Base-by-base conservation (phyloP, 73 alveolate species). In the Stentor coeruleus region DNA sequence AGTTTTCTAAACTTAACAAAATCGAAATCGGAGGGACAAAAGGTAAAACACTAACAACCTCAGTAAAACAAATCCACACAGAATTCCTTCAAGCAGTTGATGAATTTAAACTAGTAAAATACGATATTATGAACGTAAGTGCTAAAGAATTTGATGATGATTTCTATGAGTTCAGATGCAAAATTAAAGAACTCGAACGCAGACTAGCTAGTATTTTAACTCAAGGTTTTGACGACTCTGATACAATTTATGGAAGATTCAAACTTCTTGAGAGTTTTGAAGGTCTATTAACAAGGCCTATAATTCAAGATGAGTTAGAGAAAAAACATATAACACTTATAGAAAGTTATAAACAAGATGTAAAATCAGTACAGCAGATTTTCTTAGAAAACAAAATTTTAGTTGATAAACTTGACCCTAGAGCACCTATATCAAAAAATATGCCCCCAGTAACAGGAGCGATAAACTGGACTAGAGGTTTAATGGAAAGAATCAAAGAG, bases 381-480 rank as follows among this genome's bases (percentile, higher is more conserved):
- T 97, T 95, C 96, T 84, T 94, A 74, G 98, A 94, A 86, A 98
- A 99, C 3, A 96, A 96, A 79, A 96, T 97, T 59, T 96, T 95
- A 76, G 99, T 98, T 3, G 99, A 98, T 85, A 97, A 86, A 66
- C 82, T 92, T 59, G 98, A 92, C 80, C 99, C 94, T 59, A 94
- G 93, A 77, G 98, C 99, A 3, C 99, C 99, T 3, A 89, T 98
- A 74, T 93, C 93, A 82, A 95, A 95, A 91, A 98, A 98, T 88
- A 88, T 97, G 98, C 99, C 99, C 35, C 99, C 99, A 3, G 97
- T 98, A 14, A 99, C 99, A 15, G 99, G 99, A 35, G 99, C 99
- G 84, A 90, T 98, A 76, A 92, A 93, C 91, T 98, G 99, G 99
- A 96, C 99, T 30, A 94, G 97, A 33, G 98, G 99, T 74, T 95